A percentile compares a stretch with the other conserved stretches of the same genome.
Evolutionary conservation across 345 rosid genomes (phyloP).

Genomic region (Acer negundo): DNA sequence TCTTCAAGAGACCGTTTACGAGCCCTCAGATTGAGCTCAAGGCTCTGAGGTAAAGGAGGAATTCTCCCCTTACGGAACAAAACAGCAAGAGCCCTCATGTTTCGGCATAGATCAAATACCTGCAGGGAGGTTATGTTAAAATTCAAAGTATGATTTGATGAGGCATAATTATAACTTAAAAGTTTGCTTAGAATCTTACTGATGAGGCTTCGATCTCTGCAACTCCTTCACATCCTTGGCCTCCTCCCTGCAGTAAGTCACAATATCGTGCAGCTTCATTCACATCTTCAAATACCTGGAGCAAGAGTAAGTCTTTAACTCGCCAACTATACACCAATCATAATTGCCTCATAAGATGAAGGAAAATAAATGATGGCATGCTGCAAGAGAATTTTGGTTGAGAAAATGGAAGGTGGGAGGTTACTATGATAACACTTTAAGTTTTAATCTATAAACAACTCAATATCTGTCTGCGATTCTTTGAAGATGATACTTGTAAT

Average conservation of each 20-base stretch:
- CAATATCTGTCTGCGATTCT: not conserved
- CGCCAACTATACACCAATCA: not conserved
- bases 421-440: not conserved
- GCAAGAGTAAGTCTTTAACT: slow-evolving; percentile 1
- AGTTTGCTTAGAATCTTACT: slow-evolving; percentile 46
- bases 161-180: not conserved
- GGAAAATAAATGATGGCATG: not conserved
- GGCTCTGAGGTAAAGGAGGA: slow-evolving; percentile 83
- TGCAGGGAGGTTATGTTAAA: slow-evolving; percentile 29
- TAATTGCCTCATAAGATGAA: not conserved
- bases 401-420: not conserved
- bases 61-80: slow-evolving; percentile 83
- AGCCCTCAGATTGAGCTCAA: slow-evolving; percentile 83
- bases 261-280: slow-evolving; percentile 88
- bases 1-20: slow-evolving; percentile 93
- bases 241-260: slow-evolving; percentile 91
- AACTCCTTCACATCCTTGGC: slow-evolving; percentile 92
- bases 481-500: not conserved
- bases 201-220: slow-evolving; percentile 97
- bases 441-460: not conserved
- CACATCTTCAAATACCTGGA: slow-evolving; percentile 89
- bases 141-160: not conserved
- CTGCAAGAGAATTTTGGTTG: not conserved
- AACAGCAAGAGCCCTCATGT: slow-evolving; percentile 80
- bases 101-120: slow-evolving; percentile 92